Conservation (phyloP, 2,329 filamentous ascomycete genomes). For the Colletotrichum sublineola region DNA sequence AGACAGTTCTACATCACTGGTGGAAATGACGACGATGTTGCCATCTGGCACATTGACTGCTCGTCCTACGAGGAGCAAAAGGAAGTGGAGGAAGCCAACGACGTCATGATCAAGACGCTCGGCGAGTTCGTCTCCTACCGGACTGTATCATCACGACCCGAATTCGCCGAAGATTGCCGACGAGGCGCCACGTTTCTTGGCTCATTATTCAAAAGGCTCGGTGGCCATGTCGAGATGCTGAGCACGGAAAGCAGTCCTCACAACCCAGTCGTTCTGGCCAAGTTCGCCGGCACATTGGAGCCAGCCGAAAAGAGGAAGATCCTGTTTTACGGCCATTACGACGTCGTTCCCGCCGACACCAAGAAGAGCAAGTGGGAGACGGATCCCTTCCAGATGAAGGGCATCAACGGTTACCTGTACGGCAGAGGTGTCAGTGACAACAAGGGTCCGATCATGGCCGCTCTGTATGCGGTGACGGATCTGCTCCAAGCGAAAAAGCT, state of each 20-base stretch:
- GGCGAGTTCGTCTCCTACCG: conserved; percentile 91
- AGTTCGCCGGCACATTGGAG: conserved; percentile 82
- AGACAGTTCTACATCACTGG: conserved; percentile 93
- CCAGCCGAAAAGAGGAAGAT: conserved; percentile 79
- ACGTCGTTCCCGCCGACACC: conserved; percentile 91
- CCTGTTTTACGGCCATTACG: conserved; percentile 98
- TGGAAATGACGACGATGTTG: conserved; percentile 90
- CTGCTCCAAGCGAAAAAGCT: conserved; percentile 86
- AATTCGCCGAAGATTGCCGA: conserved; percentile 91
- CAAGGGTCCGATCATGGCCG: conserved; percentile 95
- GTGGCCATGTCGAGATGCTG: conserved; percentile 91
- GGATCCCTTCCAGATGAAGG: conserved; percentile 90
- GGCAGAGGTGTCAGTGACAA: conserved; percentile 98
- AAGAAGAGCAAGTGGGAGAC: conserved; percentile 86
- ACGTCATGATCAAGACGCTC: conserved; percentile 77
- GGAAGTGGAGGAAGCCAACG: conserved; percentile 58
- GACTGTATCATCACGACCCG: conserved; percentile 87
- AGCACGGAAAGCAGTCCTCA: conserved; percentile 78
- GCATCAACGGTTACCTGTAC: conserved; percentile 92
- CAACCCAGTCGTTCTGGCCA: conserved; percentile 94
- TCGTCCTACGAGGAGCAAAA: conserved; percentile 41
- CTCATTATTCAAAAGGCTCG: conserved; percentile 90
- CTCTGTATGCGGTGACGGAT: conserved; percentile 92
- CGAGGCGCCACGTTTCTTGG: conserved; percentile 92
- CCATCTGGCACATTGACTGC: conserved; percentile 82